Base-by-base conservation (phyloP, 2,329 filamentous ascomycete species). In the Cadophora luteo-olivacea region DNA sequence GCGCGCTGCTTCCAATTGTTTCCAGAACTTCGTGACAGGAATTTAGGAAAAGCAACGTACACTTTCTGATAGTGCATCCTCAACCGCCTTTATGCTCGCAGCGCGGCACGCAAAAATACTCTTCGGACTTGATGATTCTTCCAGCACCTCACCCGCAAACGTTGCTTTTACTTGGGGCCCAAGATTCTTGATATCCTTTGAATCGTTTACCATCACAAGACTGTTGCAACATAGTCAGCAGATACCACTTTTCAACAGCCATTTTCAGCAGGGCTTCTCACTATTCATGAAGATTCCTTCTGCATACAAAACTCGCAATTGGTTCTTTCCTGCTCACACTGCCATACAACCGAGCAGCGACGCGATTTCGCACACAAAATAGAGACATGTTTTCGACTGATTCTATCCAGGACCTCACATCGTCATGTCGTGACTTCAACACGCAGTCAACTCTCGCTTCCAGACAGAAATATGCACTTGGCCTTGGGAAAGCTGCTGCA, bases 81-180 rank as follows among this genome's bases (percentile, higher is more conserved):
- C 24, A 11, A 61, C 38, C 19, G 45, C 58, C 25, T 61, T 36
- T 4, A 61, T 25, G 29, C 45, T 61, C 5, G 58, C 58, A 49
- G 58, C 58, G 29, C 58, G 58, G 29, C 58, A 61, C 1, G 58
- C 58, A 11, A 61, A 61, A 33, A 61, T 45, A 38, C 58, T 49
- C 22, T 24, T 61, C 7, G 58, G 58, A 61, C 38, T 48, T 61
- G 58, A 61, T 24, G 58, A 48, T 32, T 61, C 58, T 49, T 48
- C 38, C 38, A 38, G 49, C 58, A 61, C 58, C 29, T 61, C 58
- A 16, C 58, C 58, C 11, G 58, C 58, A 48, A 61, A 61, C 3
- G 58, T 49, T 6, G 58, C 58, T 33, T 49, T 49, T 14, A 61
- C 24, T 61, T 33, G 24, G 22, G 58, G 58, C 2, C 58, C 58